These are phyloP conservation scores for Epichloe hybrida DNA, from an alignment of 2,329 filamentous ascomycete genomes.

Conservation along the genomic window DNA sequence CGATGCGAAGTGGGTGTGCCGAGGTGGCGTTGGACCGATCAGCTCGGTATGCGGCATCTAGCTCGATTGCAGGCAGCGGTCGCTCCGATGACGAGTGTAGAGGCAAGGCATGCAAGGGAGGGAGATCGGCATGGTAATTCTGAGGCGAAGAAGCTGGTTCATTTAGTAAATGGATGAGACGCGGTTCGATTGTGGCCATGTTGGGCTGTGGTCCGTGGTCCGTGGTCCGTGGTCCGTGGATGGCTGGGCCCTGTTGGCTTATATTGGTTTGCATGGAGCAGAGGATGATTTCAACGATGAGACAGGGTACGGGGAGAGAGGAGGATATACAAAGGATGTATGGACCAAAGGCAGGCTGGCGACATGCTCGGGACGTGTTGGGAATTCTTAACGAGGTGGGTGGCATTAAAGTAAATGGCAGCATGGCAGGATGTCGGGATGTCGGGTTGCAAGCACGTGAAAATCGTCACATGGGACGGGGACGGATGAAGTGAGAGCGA, in stretches of 20 bases:
- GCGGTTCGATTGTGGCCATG: conserved; percentile 55
- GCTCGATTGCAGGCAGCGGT: conserved; percentile 39
- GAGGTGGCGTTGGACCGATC: conserved; percentile 20
- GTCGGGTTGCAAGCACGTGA: conserved; percentile 6
- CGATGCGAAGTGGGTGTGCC: conserved; percentile 25
- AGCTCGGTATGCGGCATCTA: conserved; percentile 29
- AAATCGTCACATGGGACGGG: conserved; percentile 5
- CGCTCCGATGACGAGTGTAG: conserved; percentile 30
- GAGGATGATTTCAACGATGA: background rate
- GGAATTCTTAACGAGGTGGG: conserved; percentile 2
- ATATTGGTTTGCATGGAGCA: conserved; percentile 3
- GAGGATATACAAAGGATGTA: conserved; percentile 1
- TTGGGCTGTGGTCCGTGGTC: conserved; percentile 15
- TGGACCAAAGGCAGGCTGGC: background rate
- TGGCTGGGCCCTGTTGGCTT: background rate
- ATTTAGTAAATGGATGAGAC: conserved; percentile 52
- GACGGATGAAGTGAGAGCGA: background rate
- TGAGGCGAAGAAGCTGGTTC: conserved; percentile 34
- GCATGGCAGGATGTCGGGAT: conserved; percentile 1
- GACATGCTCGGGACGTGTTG: conserved; percentile 7
- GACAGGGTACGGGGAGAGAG: background rate
- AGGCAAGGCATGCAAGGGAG: conserved; percentile 40
- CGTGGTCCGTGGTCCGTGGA: conserved; percentile 14
- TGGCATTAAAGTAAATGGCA: conserved; percentile 1
- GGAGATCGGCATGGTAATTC: conserved; percentile 37